Percentiles rank a stretch among this genome's conserved stretches.
Evolutionary conservation across 257 asterid species (phyloP).

Genomic region (Salvia hispanica): DNA sequence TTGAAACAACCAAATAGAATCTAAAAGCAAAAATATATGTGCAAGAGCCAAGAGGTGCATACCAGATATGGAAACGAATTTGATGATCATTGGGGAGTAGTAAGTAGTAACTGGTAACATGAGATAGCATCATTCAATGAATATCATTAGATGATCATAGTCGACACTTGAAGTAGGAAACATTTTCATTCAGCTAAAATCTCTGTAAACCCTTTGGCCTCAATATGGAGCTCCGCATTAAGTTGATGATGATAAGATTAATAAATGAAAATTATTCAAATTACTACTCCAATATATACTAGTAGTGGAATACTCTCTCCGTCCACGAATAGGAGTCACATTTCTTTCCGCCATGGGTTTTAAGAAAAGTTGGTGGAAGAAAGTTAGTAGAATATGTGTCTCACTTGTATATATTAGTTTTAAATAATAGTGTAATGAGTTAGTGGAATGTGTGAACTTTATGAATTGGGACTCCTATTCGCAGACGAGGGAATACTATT

Average conservation of each 20-base stretch:
- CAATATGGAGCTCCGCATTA: background rate
- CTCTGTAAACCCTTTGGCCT: background rate
- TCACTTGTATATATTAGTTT: too few species aligned
- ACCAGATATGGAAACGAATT: background rate
- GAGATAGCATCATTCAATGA: background rate
- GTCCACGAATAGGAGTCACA: too few species aligned
- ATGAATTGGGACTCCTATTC: too few species aligned
- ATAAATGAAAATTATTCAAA: too few species aligned
- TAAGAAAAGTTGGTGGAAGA: too few species aligned
- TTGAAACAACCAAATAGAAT: background rate
- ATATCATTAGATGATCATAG: background rate
- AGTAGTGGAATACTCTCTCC: too few species aligned
- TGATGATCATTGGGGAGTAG: background rate
- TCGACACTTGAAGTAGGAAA: background rate
- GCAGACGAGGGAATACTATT: too few species aligned
- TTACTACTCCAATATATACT: too few species aligned
- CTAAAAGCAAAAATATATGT: background rate
- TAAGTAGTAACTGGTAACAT: background rate
- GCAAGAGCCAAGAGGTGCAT: background rate
- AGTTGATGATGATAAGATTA: background rate
- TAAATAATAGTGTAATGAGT: too few species aligned
- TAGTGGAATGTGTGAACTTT: too few species aligned
- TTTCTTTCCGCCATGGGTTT: too few species aligned
- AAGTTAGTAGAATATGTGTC: too few species aligned
- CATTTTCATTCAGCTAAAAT: background rate